These are phyloP conservation scores for Camelina laxa DNA, from an alignment of 345 rosid species.

Conservation along the genomic window DNA sequence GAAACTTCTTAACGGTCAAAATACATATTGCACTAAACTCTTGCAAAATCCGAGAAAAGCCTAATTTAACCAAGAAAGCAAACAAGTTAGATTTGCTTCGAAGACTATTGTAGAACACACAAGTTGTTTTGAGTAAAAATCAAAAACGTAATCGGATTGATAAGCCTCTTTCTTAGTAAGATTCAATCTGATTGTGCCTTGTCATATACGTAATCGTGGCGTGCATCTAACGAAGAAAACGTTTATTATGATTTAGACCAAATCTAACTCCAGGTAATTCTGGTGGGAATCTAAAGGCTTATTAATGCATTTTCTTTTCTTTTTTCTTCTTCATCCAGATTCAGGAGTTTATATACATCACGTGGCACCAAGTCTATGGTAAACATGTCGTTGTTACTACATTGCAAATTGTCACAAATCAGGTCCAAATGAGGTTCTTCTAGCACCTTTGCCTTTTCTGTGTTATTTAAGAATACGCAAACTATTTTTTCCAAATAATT, in stretches of 20 bases:
- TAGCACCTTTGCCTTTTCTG: conserved; percentile 29
- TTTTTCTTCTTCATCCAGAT: neutral
- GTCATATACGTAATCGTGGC: conserved; percentile 23
- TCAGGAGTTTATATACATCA: conserved; percentile 37
- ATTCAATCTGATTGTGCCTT: conserved; percentile 13
- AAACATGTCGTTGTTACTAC: conserved; percentile 18
- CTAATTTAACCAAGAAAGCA: neutral
- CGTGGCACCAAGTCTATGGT: conserved; percentile 21
- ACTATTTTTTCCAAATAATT: neutral
- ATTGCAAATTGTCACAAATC: conserved; percentile 18
- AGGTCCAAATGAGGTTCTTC: conserved; percentile 30
- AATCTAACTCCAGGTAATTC: conserved; percentile 35
- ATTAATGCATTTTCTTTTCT: neutral
- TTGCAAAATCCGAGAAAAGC: neutral
- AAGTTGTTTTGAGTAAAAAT: conserved; percentile 10
- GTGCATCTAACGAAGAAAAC: conserved; percentile 25
- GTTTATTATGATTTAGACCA: conserved; percentile 25
- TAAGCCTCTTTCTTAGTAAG: conserved; percentile 21
- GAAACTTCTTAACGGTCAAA: neutral
- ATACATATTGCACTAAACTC: conserved; percentile 9
- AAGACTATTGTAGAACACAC: conserved; percentile 6
- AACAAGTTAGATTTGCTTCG: conserved; percentile 18
- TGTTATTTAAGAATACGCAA: neutral
- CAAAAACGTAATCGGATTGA: conserved; percentile 24
- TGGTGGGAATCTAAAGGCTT: conserved; percentile 27